Evolutionary conservation across 148 eudicot genomes (phyloP).

Genomic region (Silene latifolia): DNA sequence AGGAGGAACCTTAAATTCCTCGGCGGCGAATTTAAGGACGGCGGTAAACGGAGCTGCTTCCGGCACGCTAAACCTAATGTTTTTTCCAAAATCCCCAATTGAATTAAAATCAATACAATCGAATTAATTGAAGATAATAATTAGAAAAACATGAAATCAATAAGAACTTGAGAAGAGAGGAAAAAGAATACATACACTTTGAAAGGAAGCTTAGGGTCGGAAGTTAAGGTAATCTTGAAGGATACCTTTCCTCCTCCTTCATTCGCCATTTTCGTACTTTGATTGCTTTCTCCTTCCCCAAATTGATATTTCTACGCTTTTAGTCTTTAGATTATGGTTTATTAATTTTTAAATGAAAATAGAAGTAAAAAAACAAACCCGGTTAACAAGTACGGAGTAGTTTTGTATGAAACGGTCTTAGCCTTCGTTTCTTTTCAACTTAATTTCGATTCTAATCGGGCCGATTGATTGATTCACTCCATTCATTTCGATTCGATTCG

Average conservation of each 20-base stretch:
- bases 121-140: neutral
- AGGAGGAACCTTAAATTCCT: conserved; percentile 98
- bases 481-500: no score
- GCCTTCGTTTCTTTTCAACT: no score
- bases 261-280: conserved; percentile 44
- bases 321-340: no score
- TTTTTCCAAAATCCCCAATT: neutral
- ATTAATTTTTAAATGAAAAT: no score
- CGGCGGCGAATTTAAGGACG: conserved; percentile 93
- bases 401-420: no score
- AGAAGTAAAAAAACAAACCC: no score
- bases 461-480: no score
- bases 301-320: neutral
- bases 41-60: conserved; percentile 42
- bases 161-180: neutral
- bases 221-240: conserved; percentile 84
- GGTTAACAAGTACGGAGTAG: no score
- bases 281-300: neutral
- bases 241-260: conserved; percentile 82
- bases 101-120: neutral
- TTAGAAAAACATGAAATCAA: neutral
- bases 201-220: conserved; percentile 93
- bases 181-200: conserved; percentile 57
- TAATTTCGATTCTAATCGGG: no score
- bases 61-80: conserved; percentile 11